These are phyloP conservation scores for Ophiocytium majus DNA, from an alignment of 352 stramenopile genomes.

Conservation along the genomic window DNA sequence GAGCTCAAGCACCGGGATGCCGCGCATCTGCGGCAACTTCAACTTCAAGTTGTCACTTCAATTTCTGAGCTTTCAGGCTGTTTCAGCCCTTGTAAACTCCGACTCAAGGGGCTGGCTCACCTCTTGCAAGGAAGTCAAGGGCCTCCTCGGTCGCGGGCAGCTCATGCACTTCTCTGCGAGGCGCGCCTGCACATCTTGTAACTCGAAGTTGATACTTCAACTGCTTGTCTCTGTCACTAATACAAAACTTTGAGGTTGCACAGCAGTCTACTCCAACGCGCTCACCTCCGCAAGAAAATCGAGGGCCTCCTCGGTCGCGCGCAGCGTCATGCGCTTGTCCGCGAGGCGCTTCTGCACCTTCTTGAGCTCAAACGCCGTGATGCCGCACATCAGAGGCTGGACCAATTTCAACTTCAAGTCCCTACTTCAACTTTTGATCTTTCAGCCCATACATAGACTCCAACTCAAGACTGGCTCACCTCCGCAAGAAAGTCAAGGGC, in stretches of 20 bases:
- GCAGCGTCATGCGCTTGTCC: constrained; percentile 83
- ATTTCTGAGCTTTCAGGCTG: too few species aligned
- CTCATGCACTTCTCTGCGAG: constrained; percentile 83
- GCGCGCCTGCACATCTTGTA: too few species aligned
- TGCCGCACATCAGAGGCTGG: constrained; percentile 82
- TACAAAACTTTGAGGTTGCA: too few species aligned
- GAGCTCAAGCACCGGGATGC: constrained; percentile 92
- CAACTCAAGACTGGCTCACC: constrained; percentile 27
- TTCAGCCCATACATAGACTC: too few species aligned
- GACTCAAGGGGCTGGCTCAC: constrained; percentile 28
- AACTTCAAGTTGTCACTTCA: background rate
- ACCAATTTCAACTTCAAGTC: background rate
- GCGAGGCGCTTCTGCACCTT: constrained; percentile 72
- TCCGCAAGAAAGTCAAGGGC: constrained; percentile 86
- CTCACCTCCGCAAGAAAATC: constrained; percentile 79
- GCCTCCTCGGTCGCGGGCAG: constrained; percentile 81
- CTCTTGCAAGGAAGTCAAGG: constrained; percentile 83
- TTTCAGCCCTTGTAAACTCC: too few species aligned
- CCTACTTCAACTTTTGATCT: too few species aligned
- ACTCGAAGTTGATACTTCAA: too few species aligned
- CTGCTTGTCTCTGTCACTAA: too few species aligned
- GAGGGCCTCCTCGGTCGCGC: constrained; percentile 78
- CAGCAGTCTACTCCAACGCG: too few species aligned
- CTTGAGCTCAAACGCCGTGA: constrained; percentile 89
- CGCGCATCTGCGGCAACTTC: constrained; percentile 71